phyloP scores from a whole-genome alignment of 192 early-diverging fungal genomes.

The Backusella luteola region DNA sequence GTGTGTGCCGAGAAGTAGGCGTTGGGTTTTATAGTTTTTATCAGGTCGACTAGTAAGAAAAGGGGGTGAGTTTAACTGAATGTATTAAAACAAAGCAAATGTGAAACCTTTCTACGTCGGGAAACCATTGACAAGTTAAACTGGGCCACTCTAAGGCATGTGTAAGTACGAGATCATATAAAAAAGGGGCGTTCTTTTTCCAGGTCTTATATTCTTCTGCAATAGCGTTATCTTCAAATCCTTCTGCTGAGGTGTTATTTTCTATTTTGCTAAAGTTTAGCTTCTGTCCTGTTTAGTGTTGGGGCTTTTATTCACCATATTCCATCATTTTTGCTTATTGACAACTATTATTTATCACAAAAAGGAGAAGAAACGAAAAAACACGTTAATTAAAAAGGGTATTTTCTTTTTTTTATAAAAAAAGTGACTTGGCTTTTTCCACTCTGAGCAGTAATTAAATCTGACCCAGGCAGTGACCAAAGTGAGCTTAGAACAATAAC shows the following conservation, averaged over 20 bases:
- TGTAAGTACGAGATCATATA: slow-evolving; percentile 96
- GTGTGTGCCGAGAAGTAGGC: slow-evolving; percentile 92
- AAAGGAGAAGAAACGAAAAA: neutral
- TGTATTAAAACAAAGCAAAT: neutral
- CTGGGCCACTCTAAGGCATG: slow-evolving; percentile 99
- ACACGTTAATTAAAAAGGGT: neutral
- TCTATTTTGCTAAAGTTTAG: neutral
- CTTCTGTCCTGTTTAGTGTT: neutral
- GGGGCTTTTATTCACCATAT: neutral
- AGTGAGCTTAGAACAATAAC: neutral
- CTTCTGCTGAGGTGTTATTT: slow-evolving; percentile 16
- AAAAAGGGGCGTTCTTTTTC: slow-evolving; percentile 99
- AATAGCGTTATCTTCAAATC: slow-evolving; percentile 71
- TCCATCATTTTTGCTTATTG: neutral
- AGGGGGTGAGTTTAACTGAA: neutral
- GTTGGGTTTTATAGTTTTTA: slow-evolving; percentile 89
- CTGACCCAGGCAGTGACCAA: neutral
- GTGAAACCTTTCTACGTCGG: slow-evolving; percentile 79
- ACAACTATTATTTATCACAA: neutral
- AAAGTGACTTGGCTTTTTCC: neutral
- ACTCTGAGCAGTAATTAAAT: neutral
- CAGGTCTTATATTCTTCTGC: slow-evolving; percentile 99
- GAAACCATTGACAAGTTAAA: slow-evolving; percentile 96
- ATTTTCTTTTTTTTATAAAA: neutral
- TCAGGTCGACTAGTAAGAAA: slow-evolving; percentile 54